These are phyloP conservation scores for Aspergillus caelatus DNA, from an alignment of 2,329 filamentous ascomycete species.

Conservation along the genomic window DNA sequence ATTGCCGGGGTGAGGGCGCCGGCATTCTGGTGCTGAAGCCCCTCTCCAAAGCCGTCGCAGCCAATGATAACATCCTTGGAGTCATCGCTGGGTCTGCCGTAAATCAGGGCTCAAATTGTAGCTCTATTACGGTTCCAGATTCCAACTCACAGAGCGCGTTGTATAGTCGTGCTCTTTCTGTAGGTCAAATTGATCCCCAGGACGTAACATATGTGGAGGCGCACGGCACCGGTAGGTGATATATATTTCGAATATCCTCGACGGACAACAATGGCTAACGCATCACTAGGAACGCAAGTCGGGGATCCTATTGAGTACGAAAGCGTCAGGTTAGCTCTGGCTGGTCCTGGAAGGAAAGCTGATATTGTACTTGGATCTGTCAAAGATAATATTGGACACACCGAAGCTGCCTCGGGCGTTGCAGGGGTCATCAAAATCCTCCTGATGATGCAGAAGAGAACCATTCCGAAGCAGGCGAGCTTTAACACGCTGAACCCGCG, in stretches of 20 bases:
- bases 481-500: conserved; percentile 25
- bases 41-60: conserved; percentile 47
- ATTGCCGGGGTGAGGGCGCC: conserved; percentile 13
- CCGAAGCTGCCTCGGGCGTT: conserved; percentile 36
- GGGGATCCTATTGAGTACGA: conserved; percentile 32
- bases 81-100: conserved; percentile 34
- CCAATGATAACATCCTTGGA: conserved; percentile 49
- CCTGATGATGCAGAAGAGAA: conserved; percentile 30
- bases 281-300: conserved; percentile 15
- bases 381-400: conserved; percentile 39
- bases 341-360: too few relatives aligned
- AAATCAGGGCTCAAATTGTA: conserved; percentile 35
- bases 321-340: conserved; percentile 15
- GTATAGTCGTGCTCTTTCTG: conserved; percentile 24
- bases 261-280: too few relatives aligned
- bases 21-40: conserved; percentile 24
- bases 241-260: too few relatives aligned
- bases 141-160: conserved; percentile 28
- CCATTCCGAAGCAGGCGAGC: conserved; percentile 33
- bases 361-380: conserved; percentile 27
- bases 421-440: conserved; percentile 33
- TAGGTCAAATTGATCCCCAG: conserved; percentile 21
- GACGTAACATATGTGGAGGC: conserved; percentile 35
- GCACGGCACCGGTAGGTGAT: conserved; percentile 32
- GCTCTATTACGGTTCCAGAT: conserved; percentile 19